Conservation (phyloP, 1,139 yeast species). For the Taiozyma onychis region DNA sequence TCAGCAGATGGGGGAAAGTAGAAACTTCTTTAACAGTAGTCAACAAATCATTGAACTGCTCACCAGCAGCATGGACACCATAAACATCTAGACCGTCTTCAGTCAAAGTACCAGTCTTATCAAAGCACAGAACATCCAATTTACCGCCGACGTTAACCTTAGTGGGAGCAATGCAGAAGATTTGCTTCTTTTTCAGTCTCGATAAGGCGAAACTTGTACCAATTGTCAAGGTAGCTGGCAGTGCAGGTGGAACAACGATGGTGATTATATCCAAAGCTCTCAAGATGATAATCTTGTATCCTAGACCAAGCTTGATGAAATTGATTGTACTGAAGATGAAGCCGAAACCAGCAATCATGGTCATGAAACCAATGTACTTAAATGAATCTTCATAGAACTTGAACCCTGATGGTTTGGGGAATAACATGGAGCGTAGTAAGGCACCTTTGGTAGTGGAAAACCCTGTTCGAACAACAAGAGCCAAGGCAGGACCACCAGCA, state of each 20-base stretch:
- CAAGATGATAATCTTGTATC: constrained; percentile 63
- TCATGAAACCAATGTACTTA: constrained; percentile 93
- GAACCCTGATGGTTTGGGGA: constrained; percentile 92
- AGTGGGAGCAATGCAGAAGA: constrained; percentile 90
- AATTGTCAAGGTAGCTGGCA: constrained; percentile 94
- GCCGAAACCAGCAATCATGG: constrained; percentile 77
- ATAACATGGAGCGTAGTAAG: constrained; percentile 87
- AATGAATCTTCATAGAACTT: constrained; percentile 92
- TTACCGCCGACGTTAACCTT: constrained; percentile 94
- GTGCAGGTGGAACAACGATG: constrained; percentile 96
- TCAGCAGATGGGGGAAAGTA: constrained; percentile 20
- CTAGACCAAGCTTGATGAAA: constrained; percentile 71
- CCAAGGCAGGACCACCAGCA: constrained; percentile 54
- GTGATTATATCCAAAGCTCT: constrained; percentile 93
- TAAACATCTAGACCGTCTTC: constrained; percentile 94
- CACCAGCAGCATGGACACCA: constrained; percentile 68
- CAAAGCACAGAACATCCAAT: constrained; percentile 84
- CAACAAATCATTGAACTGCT: constrained; percentile 45
- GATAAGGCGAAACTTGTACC: constrained; percentile 91
- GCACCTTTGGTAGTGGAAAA: constrained; percentile 97
- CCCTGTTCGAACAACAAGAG: constrained; percentile 85
- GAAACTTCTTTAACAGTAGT: constrained; percentile 28
- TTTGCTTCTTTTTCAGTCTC: constrained; percentile 59
- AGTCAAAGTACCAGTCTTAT: constrained; percentile 94
- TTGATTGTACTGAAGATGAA: constrained; percentile 79